These are phyloP conservation scores for Arabidopsis hybrid DNA, from an alignment of 441 rosid species.

Conservation along the genomic window DNA sequence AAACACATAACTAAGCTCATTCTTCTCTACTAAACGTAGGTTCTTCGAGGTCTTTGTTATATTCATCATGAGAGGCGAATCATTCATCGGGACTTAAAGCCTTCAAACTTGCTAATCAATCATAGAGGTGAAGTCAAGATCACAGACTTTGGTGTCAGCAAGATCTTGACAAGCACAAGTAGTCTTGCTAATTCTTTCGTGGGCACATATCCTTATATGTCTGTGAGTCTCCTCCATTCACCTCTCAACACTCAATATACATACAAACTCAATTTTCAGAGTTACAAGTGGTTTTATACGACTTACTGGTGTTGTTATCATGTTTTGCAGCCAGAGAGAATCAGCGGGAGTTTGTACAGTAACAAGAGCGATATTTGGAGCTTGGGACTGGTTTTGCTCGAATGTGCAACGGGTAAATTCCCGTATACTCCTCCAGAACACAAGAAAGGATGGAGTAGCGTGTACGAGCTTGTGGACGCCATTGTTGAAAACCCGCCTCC, in stretches of 20 bases:
- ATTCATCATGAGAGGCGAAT: slow-evolving; percentile 88
- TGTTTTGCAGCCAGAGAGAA: slow-evolving; percentile 84
- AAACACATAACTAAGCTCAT: slow-evolving; percentile 18
- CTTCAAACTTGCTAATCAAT: slow-evolving; percentile 87
- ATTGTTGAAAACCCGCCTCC: slow-evolving; percentile 87
- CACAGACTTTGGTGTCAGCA: slow-evolving; percentile 95
- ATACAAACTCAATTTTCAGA: not conserved
- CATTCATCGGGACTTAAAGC: slow-evolving; percentile 91
- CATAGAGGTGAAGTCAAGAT: slow-evolving; percentile 97
- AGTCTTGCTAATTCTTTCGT: slow-evolving; percentile 80
- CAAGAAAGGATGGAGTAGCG: slow-evolving; percentile 65
- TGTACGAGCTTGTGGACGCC: slow-evolving; percentile 83
- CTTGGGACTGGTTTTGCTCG: slow-evolving; percentile 82
- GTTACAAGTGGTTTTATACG: too few species aligned
- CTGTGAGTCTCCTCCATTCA: slow-evolving; percentile 62
- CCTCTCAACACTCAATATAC: slow-evolving; percentile 8
- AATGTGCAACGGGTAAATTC: slow-evolving; percentile 82
- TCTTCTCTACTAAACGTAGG: slow-evolving; percentile 48
- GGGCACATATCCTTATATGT: slow-evolving; percentile 89
- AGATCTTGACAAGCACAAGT: slow-evolving; percentile 80
- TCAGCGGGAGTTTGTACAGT: slow-evolving; percentile 61
- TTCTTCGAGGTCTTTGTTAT: slow-evolving; percentile 77
- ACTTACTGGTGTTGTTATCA: not conserved
- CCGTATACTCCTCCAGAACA: slow-evolving; percentile 76
- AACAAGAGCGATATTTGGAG: slow-evolving; percentile 95